Base-by-base conservation (phyloP, 495 filamentous ascomycete species). In the Immersiella caudata region DNA sequence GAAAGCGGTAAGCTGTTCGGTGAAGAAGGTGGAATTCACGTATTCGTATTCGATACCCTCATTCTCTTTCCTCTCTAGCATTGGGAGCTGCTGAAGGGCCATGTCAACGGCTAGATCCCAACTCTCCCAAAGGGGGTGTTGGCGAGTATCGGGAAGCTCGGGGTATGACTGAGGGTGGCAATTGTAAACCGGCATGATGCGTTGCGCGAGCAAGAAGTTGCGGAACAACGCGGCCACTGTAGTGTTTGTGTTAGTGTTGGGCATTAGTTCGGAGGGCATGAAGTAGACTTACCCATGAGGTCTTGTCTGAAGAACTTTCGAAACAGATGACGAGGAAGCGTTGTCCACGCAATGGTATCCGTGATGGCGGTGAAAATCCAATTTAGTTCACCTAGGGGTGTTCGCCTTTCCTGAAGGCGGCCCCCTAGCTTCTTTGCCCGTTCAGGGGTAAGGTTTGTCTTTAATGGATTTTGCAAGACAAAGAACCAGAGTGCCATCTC, bases 361-460 rank as follows among this genome's bases (percentile, higher is more conserved):
- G 95, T 99, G 65, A 99, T 97, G 16, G 95, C 95, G 1, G 95
- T 99, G 71, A 99, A 97, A 24, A 99, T 99, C 95, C 95, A 99
- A 75, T 98, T 98, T 4, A 99, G 80, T 78, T 99, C 95, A 54
- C 95, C 95, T 50, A 98, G 86, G 0, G 95, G 96, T 51, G 94
- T 97, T 76, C 96, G 83, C n/a, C 95, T 87, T 73, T 99, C 95
- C 70, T 95, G 92, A 26, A 97, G 82, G 62, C 91, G 86, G 22
- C 95, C 95, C 1, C 93, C 92, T 8, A 94, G 85, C 70, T 88
- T 87, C 79, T 89, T 88, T 22, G 93, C 93, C 64, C 93, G 87
- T 60, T 96, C 92, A 20, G 92, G 84, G 0, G 88, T 90, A 56
- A 97, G 78, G 54, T 87, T 84, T 2, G 84, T 90, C 24, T 90